Conservation (phyloP, 2,329 filamentous ascomycete genomes). For the Rutstroemia sp. region DNA sequence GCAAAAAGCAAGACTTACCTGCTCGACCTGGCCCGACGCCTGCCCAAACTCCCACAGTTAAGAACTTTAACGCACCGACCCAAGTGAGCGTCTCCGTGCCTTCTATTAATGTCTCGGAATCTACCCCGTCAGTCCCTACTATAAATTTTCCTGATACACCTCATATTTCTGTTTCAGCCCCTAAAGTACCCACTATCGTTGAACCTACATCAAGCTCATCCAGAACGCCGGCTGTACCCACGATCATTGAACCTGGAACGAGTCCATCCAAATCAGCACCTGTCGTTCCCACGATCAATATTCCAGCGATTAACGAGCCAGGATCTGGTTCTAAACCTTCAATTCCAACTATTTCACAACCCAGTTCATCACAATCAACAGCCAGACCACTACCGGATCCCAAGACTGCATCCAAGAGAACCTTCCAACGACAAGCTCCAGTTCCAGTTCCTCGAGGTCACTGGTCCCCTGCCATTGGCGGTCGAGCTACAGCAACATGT, state of each 20-base stretch:
- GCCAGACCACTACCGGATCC: slow-evolving; percentile 34
- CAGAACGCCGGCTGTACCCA: slow-evolving; percentile 20
- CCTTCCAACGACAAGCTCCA: slow-evolving; percentile 29
- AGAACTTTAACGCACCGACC: slow-evolving; percentile 35
- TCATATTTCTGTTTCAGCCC: slow-evolving; percentile 21
- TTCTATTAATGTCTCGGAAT: slow-evolving; percentile 17
- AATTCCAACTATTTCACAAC: slow-evolving; percentile 22
- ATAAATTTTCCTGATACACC: slow-evolving; percentile 29
- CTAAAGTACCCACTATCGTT: slow-evolving; percentile 22
- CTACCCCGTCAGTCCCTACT: slow-evolving; percentile 23
- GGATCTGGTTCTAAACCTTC: slow-evolving; percentile 13
- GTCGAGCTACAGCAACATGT: slow-evolving; percentile 63
- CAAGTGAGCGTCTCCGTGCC: slow-evolving; percentile 37
- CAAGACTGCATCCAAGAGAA: slow-evolving; percentile 20
- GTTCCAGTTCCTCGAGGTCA: slow-evolving; percentile 33
- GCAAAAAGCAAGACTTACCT: slow-evolving; percentile 23
- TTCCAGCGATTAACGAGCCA: slow-evolving; percentile 22
- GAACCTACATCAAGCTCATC: slow-evolving; percentile 29
- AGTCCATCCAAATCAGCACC: slow-evolving; percentile 22
- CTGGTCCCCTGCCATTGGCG: slow-evolving; percentile 49
- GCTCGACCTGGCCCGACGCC: slow-evolving; percentile 22
- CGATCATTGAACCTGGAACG: slow-evolving; percentile 29
- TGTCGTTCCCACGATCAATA: slow-evolving; percentile 30
- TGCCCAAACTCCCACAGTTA: slow-evolving; percentile 32
- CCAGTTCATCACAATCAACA: slow-evolving; percentile 29